Percentiles rank a stretch among this genome's conserved stretches.
Evolutionary conservation across 1,284 basidiomycete species (phyloP).

Genomic region (Boletellus deceptivus): DNA sequence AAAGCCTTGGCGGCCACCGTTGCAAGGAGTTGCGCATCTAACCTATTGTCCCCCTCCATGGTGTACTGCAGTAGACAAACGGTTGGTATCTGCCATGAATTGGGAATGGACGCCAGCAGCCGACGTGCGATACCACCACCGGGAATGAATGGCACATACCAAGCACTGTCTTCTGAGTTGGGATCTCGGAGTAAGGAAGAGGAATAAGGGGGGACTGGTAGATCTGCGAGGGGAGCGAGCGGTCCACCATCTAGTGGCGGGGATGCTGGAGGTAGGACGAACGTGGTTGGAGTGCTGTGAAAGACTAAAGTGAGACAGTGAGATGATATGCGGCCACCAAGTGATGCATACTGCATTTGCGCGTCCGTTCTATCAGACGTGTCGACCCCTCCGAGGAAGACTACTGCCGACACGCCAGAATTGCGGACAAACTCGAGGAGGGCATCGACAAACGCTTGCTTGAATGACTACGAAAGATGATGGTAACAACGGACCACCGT

Average conservation of each 20-base stretch:
- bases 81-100: constrained; percentile 56
- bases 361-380: constrained; percentile 68
- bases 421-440: constrained; percentile 54
- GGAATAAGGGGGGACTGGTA: constrained; percentile 51
- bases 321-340: constrained; percentile 30
- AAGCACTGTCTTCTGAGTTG: constrained; percentile 30
- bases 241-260: constrained; percentile 40
- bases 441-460: constrained; percentile 61
- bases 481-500: constrained; percentile 2
- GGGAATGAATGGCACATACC: constrained; percentile 60
- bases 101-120: constrained; percentile 55
- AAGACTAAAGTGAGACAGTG: constrained; percentile 35
- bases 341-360: constrained; percentile 70
- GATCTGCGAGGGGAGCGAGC: constrained; percentile 38
- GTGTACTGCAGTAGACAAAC: constrained; percentile 63
- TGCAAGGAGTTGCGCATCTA: constrained; percentile 66
- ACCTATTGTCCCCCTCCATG: constrained; percentile 76
- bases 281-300: constrained; percentile 57
- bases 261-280: constrained; percentile 44
- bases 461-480: constrained; percentile 48
- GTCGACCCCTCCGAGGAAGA: constrained; percentile 76
- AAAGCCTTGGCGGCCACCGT: constrained; percentile 50
- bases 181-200: constrained; percentile 42
- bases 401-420: constrained; percentile 47
- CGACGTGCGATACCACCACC: constrained; percentile 72